A percentile compares a stretch with the other conserved stretches of the same genome.
Conservation (phyloP, 345 rosid species). For the Rubroshorea leprosula region DNA sequence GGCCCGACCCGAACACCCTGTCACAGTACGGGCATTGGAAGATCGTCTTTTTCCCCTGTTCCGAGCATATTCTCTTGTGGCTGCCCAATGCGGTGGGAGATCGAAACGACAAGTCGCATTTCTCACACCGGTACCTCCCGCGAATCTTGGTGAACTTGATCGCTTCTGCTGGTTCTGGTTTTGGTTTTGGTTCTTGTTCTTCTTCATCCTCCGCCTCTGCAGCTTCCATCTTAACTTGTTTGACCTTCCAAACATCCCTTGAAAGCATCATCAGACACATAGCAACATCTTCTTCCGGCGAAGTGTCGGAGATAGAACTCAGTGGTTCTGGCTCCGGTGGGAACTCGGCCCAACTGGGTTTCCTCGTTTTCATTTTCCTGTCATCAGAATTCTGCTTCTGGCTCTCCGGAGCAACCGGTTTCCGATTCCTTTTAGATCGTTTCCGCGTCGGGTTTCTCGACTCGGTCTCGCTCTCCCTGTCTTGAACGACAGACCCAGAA, state of each 20-base stretch:
- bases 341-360: conserved; percentile 22
- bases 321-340: conserved; percentile 61
- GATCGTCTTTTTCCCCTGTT: conserved; percentile 21
- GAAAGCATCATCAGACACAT: conserved; percentile 95
- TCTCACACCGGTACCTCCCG: conserved; percentile 39
- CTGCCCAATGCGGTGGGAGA: conserved; percentile 52
- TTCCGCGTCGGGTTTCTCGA: conserved; percentile 55
- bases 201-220: conserved; percentile 22
- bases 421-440: conserved; percentile 42
- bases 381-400: conserved; percentile 20
- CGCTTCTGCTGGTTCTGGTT: conserved; percentile 21
- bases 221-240: conserved; percentile 19
- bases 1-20: conserved; percentile 64
- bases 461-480: conserved; percentile 76
- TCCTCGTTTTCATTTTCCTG: conserved; percentile 18
- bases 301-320: conserved; percentile 69
- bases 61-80: conserved; percentile 32
- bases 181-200: conserved; percentile 11
- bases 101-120: conserved; percentile 50
- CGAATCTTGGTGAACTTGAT: conserved; percentile 22
- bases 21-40: conserved; percentile 60
- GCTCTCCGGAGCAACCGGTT: conserved; percentile 6
- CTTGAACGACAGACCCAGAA: conserved; percentile 42
- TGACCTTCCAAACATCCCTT: conserved; percentile 59
- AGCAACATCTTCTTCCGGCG: conserved; percentile 78